These are phyloP conservation scores for Thermothelomyces thermophilus DNA, from an alignment of 2,329 filamentous ascomycete species.

Conservation along the genomic window DNA sequence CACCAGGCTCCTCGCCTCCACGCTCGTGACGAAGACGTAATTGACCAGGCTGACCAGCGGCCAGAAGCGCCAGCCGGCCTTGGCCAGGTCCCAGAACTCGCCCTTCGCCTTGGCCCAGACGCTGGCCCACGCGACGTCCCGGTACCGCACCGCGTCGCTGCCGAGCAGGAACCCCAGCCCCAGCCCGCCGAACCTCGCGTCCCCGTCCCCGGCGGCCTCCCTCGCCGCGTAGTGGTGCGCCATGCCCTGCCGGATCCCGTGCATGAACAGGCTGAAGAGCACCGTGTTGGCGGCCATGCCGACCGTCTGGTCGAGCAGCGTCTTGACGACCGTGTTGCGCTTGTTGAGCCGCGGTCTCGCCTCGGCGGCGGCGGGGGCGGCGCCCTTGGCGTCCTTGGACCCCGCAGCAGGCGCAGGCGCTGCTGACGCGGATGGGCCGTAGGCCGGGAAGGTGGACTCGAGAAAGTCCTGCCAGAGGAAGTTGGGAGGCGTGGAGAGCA, in stretches of 20 bases:
- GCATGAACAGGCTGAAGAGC: constrained; percentile 44
- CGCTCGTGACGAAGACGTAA: constrained; percentile 57
- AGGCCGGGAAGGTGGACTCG: constrained; percentile 66
- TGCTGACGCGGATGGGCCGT: constrained; percentile 40
- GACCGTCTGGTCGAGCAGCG: constrained; percentile 48
- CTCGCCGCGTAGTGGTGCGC: constrained; percentile 33
- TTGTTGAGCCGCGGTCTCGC: constrained; percentile 52
- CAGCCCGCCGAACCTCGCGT: constrained; percentile 23
- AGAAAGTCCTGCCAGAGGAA: constrained; percentile 77
- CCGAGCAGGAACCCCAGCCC: constrained; percentile 32
- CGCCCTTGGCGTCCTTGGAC: constrained; percentile 36
- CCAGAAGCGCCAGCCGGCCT: constrained; percentile 66
- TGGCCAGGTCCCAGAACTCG: constrained; percentile 59
- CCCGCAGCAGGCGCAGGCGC: constrained; percentile 35
- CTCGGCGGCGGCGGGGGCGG: constrained; percentile 38
- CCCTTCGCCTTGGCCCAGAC: constrained; percentile 39
- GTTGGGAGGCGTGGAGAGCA: constrained; percentile 73
- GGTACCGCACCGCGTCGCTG: constrained; percentile 37
- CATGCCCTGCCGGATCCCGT: constrained; percentile 49
- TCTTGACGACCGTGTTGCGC: constrained; percentile 39
- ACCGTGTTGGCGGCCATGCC: constrained; percentile 53
- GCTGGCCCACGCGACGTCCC: constrained; percentile 37
- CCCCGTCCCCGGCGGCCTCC: constrained; percentile 20
- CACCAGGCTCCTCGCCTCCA: constrained; percentile 59
- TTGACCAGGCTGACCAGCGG: constrained; percentile 61